Conservation (phyloP, 2,329 filamentous ascomycete genomes). For the Didymella lethalis region DNA sequence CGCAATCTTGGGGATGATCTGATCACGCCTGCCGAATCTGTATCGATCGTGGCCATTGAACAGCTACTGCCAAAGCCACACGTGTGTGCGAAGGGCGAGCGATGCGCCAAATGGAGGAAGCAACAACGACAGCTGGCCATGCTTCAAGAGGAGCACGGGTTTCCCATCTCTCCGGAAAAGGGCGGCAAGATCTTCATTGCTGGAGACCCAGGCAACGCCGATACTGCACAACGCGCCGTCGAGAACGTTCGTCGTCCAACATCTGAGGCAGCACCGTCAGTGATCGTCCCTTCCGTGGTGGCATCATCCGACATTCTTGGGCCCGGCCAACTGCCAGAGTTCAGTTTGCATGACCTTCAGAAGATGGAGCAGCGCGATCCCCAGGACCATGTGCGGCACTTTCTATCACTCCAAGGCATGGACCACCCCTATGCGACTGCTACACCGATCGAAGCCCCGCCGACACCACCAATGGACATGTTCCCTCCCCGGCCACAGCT, state of each 20-base stretch:
- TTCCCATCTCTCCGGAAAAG: conserved; percentile 68
- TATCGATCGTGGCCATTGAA: conserved; percentile 92
- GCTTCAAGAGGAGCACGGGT: conserved; percentile 74
- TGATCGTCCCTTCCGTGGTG: conserved; percentile 68
- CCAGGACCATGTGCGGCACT: conserved; percentile 92
- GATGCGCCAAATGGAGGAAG: conserved; percentile 81
- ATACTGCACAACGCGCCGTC: conserved; percentile 65
- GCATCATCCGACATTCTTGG: conserved; percentile 92
- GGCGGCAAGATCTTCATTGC: conserved; percentile 77
- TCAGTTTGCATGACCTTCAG: conserved; percentile 77
- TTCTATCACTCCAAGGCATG: conserved; percentile 82
- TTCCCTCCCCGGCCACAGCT: conserved; percentile 48
- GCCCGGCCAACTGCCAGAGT: conserved; percentile 68
- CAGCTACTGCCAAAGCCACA: conserved; percentile 86
- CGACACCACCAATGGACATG: conserved; percentile 51
- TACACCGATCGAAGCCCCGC: conserved; percentile 65
- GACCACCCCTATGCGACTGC: conserved; percentile 68
- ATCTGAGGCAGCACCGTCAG: conserved; percentile 72
- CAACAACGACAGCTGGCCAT: conserved; percentile 79
- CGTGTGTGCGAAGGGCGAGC: conserved; percentile 83
- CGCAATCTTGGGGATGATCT: conserved; percentile 63
- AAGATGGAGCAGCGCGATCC: conserved; percentile 77
- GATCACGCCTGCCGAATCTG: conserved; percentile 80
- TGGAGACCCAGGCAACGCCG: conserved; percentile 79
- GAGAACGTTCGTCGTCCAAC: conserved; percentile 68